A percentile compares a stretch with the other conserved stretches of the same genome.
phyloP scores from a whole-genome alignment of 2,329 filamentous ascomycete genomes.

The Alternaria ventricosa region DNA sequence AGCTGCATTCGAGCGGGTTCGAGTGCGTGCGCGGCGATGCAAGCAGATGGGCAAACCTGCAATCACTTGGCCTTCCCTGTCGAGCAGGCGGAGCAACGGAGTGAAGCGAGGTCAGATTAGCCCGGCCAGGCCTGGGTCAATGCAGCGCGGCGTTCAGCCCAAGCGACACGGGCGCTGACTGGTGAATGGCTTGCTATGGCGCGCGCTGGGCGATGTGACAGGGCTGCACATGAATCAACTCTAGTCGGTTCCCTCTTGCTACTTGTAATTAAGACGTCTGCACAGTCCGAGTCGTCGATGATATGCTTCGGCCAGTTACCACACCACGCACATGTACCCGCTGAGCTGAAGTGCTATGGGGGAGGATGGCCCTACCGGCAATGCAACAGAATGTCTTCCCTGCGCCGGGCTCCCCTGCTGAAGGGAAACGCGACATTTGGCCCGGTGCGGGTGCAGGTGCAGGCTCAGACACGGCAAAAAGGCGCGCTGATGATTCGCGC shows the following conservation, averaged over 20 bases:
- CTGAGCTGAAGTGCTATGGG: conserved; percentile 37
- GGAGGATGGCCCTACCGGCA: conserved; percentile 45
- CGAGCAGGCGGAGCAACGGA: conserved; percentile 7
- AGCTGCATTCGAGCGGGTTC: not conserved
- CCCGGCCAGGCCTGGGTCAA: conserved; percentile 7
- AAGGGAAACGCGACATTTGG: conserved; percentile 35
- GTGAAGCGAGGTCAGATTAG: conserved; percentile 8
- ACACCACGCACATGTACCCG: conserved; percentile 1
- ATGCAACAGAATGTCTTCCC: conserved; percentile 39
- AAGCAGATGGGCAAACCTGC: not conserved
- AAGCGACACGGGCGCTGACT: conserved; percentile 20
- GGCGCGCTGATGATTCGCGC: conserved; percentile 38
- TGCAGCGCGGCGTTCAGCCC: conserved; percentile 4
- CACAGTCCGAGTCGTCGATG: conserved; percentile 29
- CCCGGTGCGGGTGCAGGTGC: conserved; percentile 24
- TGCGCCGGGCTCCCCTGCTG: conserved; percentile 35
- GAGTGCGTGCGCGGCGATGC: not conserved
- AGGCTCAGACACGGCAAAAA: conserved; percentile 34
- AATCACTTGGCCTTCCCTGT: not conserved
- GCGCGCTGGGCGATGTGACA: conserved; percentile 26
- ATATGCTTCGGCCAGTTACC: conserved; percentile 23
- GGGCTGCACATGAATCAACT: conserved; percentile 33
- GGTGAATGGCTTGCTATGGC: conserved; percentile 33
- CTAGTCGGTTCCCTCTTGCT: conserved; percentile 14
- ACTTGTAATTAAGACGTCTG: conserved; percentile 37